Evolutionary conservation across 1,284 basidiomycete species (phyloP), one percentile per base, ranked within the genome.

Genomic region (Microbotryum lychnidis-dioicae): DNA sequence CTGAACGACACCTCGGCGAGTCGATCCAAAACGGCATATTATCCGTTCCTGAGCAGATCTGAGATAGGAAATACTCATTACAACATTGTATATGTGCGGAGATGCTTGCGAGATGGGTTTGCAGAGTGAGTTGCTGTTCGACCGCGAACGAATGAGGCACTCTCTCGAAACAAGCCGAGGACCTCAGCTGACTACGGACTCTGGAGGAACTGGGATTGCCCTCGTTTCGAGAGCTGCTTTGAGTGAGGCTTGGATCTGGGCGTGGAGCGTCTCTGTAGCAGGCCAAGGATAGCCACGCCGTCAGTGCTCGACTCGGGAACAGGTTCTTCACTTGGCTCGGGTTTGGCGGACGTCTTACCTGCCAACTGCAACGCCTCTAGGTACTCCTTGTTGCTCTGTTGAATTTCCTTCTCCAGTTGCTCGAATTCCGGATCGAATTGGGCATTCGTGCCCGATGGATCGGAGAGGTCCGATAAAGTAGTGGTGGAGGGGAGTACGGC

Each of bases 381-480:
- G 67, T 91, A 91, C 59, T 89, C 87, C 47, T 79, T 80, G 69
- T 91, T 90, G 0, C 83, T 86, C 8, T 75, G 69, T 18, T 78
- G 77, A 83, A 89, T 84, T 71, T 88, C 83, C 9, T 79, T 76
- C 71, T 89, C 85, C 6, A 90, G 75, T 0, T 72, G 74, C 69
- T 83, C 77, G 8, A 91, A 75, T 53, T 60, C 73, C 56, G 61
- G 69, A 7, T 70, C 71, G 54, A 71, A 69, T 25, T 67, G 61
- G 87, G 84, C 8, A 89, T 74, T 0, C 71, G 74, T 69, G 83
- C 76, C 14, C 87, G 75, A 50, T 27, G 42, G 16, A 18, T 21
- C 27, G 71, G 77, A 48, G 56, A 87, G 85, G 27, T 86, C 5
- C 83, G 78, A 70, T 87, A 85, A 2, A 86, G 83, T 2, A 18